Conservation (phyloP, 768 basidiomycete species). For the Lentinula sp. region DNA sequence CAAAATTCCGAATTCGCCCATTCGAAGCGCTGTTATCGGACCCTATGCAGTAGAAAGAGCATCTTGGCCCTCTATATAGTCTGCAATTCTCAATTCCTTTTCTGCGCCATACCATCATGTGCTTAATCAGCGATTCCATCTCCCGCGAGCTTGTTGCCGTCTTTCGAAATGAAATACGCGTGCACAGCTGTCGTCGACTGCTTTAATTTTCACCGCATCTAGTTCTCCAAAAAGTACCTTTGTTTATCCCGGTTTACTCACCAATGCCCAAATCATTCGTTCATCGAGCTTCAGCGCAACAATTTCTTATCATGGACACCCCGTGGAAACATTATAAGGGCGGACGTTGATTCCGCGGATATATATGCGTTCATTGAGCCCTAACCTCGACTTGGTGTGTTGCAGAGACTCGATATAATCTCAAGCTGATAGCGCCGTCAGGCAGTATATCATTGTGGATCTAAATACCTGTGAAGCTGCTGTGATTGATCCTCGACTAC, state of each 20-base stretch:
- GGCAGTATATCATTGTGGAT: slow-evolving; percentile 55
- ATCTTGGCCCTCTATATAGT: too few relatives aligned
- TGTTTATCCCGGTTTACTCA: not conserved
- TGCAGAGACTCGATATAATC: not conserved
- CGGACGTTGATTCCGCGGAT: not conserved
- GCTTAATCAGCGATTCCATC: not conserved
- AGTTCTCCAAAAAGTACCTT: not conserved
- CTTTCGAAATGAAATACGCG: not conserved
- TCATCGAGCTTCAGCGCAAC: not conserved
- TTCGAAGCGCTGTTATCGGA: too few relatives aligned
- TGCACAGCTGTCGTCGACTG: not conserved
- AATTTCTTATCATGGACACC: not conserved
- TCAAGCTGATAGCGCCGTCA: not conserved
- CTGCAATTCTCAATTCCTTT: too few relatives aligned
- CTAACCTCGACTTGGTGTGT: slow-evolving; percentile 17
- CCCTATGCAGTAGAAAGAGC: too few relatives aligned
- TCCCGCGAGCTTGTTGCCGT: not conserved
- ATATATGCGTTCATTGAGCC: slow-evolving; percentile 19
- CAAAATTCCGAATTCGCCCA: too few relatives aligned
- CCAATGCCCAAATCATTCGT: not conserved
- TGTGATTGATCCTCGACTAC: slow-evolving; percentile 29
- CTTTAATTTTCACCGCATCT: not conserved
- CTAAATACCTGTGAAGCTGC: slow-evolving; percentile 42
- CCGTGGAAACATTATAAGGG: not conserved
- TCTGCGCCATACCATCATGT: not conserved